phyloP scores from a whole-genome alignment of 208 protist genomes.

The Crithidia bombi region DNA sequence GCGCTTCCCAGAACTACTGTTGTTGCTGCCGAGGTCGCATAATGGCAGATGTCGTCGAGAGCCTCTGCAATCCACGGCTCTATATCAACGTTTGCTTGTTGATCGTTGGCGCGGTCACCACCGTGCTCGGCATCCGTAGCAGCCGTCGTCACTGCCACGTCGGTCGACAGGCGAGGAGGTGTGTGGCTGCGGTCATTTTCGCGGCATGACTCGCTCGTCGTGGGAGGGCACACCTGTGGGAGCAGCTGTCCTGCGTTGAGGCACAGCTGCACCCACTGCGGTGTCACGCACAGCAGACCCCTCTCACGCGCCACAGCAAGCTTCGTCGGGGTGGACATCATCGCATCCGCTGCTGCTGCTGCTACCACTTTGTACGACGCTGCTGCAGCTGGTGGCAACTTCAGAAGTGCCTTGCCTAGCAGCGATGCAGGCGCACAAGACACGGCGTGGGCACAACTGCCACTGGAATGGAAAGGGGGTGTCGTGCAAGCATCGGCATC shows the following conservation, averaged over 20 bases:
- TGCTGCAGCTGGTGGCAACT: not conserved
- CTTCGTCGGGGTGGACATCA: conserved; percentile 22
- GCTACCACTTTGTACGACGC: too few species aligned
- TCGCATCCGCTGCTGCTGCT: not conserved
- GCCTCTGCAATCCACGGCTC: conserved; percentile 1
- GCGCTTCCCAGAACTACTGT: too few species aligned
- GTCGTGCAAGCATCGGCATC: not conserved
- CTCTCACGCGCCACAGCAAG: conserved; percentile 36
- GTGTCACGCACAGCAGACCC: conserved; percentile 47
- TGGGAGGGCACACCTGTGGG: not conserved
- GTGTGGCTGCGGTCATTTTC: too few species aligned
- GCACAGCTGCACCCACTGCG: conserved; percentile 70
- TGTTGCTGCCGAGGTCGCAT: too few species aligned
- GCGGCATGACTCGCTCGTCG: too few species aligned
- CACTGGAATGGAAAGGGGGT: not conserved
- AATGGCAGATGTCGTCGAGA: not conserved
- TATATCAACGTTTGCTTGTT: not conserved
- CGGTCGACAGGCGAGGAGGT: too few species aligned
- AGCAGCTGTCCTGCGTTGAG: conserved; percentile 31
- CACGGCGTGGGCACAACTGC: not conserved
- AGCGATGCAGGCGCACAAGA: not conserved
- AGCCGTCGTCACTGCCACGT: too few species aligned
- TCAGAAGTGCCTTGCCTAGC: not conserved
- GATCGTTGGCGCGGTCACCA: not conserved
- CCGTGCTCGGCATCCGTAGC: too few species aligned